A percentile compares a stretch with the other conserved stretches of the same genome.
Conservation (phyloP, 139 green algal genomes). For the Chara braunii region DNA sequence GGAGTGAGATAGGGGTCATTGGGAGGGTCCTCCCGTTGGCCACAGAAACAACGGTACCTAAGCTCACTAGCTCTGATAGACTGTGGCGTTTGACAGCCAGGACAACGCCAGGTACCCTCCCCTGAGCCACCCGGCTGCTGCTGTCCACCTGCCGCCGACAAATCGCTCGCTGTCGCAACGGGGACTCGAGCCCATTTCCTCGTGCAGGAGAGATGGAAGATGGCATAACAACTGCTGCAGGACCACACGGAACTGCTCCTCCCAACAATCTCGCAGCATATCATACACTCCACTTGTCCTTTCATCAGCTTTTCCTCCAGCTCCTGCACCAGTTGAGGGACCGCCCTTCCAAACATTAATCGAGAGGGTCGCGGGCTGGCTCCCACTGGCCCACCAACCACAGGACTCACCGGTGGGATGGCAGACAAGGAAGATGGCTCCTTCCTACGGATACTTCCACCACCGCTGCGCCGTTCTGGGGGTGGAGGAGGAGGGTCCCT, state of each 20-base stretch:
- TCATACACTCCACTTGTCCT: conserved; percentile 40
- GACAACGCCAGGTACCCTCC: conserved; percentile 24
- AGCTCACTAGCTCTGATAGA: background rate
- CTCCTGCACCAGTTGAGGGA: conserved; percentile 32
- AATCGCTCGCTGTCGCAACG: background rate
- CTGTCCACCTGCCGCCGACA: background rate
- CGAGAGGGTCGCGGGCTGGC: too few species aligned
- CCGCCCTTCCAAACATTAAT: too few species aligned
- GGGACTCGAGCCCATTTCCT: conserved; percentile 21
- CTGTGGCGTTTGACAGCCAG: conserved; percentile 17
- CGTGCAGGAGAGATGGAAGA: conserved; percentile 38
- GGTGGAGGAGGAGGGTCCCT: too few species aligned
- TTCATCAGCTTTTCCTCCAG: conserved; percentile 27
- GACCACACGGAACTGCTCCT: conserved; percentile 15
- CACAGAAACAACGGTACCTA: conserved; percentile 31
- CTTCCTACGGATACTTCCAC: too few species aligned
- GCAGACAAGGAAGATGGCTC: too few species aligned
- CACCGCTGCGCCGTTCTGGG: too few species aligned
- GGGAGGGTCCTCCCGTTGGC: background rate
- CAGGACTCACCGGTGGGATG: too few species aligned
- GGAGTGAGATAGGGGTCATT: conserved; percentile 30
- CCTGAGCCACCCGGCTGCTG: background rate
- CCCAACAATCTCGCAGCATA: conserved; percentile 24
- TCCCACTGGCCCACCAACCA: too few species aligned
- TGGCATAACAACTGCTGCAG: conserved; percentile 31